Base-by-base conservation (phyloP, 352 stramenopile species). In the Pythium phragmitis region DNA sequence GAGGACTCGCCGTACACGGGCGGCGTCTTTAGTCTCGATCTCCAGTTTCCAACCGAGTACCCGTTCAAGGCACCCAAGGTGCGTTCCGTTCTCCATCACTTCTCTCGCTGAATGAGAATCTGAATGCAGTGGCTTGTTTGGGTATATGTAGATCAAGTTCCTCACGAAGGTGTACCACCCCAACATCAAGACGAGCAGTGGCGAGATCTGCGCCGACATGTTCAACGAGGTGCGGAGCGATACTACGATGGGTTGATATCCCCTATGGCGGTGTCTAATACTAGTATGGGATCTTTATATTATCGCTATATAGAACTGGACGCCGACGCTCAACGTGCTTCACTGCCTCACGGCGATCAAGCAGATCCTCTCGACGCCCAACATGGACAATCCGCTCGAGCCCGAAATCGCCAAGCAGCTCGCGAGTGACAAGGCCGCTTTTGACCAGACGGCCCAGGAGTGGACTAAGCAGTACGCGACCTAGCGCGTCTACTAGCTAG, bases 21-120 rank as follows among this genome's bases (percentile, higher is more conserved):
- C 4, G 93, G 88, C 57, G 89, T 95, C 59, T 99, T 99, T 67
- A 94, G 90, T 58, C 85, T 99, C 62, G 87, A 98, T 67, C 72
- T 99, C 48, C 80, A 96, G 63, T 99, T 99, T 70, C 96, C 96
- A 0, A 85, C 85, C 13, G 93, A 99, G 67, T 99, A 99, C 71
- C 97, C 97, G 26, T 98, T 98, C 78, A 98, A 98, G 70, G 85
- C 92, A 3, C 91, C 91, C 50, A 95, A 91, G 70, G 87, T 95
- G 28, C 12, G 21, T 36, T 53, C 0, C 12, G 34, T 43, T 53
- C 8, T 37, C 19, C 7, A 21, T 16, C 7, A 37, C 5, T 19
- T 26, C 23, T 17, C 26, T 30, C 26, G 4, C 26, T 30, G 26
- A 9, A 36, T 11, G 9, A 5, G 16, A 23, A 46, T 7, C 39